phyloP scores from a whole-genome alignment of 495 filamentous ascomycete species.

The Penicillium bovifimosum region DNA sequence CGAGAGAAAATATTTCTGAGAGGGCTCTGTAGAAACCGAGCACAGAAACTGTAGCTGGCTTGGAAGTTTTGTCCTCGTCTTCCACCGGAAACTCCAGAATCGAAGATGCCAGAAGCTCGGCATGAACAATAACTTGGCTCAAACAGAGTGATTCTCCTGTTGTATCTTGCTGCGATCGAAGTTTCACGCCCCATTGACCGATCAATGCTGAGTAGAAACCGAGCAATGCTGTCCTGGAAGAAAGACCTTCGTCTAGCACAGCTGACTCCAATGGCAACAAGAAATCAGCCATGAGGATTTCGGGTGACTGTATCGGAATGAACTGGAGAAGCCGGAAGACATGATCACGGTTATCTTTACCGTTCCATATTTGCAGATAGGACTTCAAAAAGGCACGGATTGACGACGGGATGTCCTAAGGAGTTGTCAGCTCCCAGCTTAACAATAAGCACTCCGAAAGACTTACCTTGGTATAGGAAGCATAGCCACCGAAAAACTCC shows the following conservation, averaged over 20 bases:
- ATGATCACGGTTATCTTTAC: conserved; percentile 49
- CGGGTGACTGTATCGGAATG: conserved; percentile 54
- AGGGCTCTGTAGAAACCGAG: conserved; percentile 65
- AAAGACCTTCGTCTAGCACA: conserved; percentile 45
- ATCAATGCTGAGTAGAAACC: conserved; percentile 68
- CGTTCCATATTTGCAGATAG: conserved; percentile 66
- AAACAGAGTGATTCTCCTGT: conserved; percentile 36
- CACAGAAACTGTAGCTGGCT: conserved; percentile 37
- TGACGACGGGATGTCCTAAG: conserved; percentile 55
- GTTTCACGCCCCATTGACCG: conserved; percentile 56
- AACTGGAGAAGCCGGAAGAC: conserved; percentile 63
- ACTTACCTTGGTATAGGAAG: conserved; percentile 57
- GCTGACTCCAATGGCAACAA: conserved; percentile 55
- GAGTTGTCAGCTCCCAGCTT: conserved; percentile 13
- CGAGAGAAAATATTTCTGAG: conserved; percentile 50
- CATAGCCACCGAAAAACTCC: conserved; percentile 53
- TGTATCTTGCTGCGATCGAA: conserved; percentile 25
- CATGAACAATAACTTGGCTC: conserved; percentile 47
- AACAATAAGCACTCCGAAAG: background rate
- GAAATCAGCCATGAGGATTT: conserved; percentile 41
- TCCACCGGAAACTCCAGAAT: conserved; percentile 45
- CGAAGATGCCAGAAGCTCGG: conserved; percentile 58
- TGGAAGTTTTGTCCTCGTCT: conserved; percentile 6
- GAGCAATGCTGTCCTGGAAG: conserved; percentile 52
- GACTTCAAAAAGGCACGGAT: conserved; percentile 56